These are phyloP conservation scores for Ustilago trichophora DNA, from an alignment of 1,284 basidiomycete genomes.

Conservation along the genomic window DNA sequence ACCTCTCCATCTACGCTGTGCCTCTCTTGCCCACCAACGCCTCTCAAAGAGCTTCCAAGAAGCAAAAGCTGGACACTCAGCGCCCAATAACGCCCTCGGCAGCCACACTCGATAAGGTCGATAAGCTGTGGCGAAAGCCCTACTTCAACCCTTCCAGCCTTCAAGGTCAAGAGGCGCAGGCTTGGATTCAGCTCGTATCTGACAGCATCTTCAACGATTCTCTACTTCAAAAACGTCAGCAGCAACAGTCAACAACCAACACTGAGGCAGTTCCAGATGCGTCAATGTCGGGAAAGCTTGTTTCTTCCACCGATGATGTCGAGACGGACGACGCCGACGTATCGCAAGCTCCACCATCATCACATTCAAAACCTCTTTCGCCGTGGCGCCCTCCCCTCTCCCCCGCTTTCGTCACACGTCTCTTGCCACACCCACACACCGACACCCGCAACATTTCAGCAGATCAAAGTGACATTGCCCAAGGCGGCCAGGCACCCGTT, in stretches of 20 bases:
- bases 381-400: slow-evolving; percentile 30
- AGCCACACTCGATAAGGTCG: slow-evolving; percentile 15
- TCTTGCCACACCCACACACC: slow-evolving; percentile 13
- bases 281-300: neutral
- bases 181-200: slow-evolving; percentile 54
- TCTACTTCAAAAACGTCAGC: slow-evolving; percentile 31
- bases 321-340: slow-evolving; percentile 23
- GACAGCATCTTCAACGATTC: slow-evolving; percentile 63
- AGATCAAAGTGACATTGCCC: slow-evolving; percentile 16
- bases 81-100: neutral
- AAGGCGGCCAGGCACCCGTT: slow-evolving; percentile 38
- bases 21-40: slow-evolving; percentile 69
- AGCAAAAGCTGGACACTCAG: slow-evolving; percentile 14
- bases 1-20: slow-evolving; percentile 75
- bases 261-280: neutral
- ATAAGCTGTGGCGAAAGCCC: slow-evolving; percentile 30
- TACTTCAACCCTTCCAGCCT: slow-evolving; percentile 47
- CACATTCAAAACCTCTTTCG: neutral
- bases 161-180: slow-evolving; percentile 28
- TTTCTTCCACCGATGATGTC: slow-evolving; percentile 8
- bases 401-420: slow-evolving; percentile 30
- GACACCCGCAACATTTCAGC: slow-evolving; percentile 18
- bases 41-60: slow-evolving; percentile 13
- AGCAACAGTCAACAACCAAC: neutral
- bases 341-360: neutral